Conservation (phyloP, 805 yeast genomes). For the Wickerhamomyces subpelliculosus region DNA sequence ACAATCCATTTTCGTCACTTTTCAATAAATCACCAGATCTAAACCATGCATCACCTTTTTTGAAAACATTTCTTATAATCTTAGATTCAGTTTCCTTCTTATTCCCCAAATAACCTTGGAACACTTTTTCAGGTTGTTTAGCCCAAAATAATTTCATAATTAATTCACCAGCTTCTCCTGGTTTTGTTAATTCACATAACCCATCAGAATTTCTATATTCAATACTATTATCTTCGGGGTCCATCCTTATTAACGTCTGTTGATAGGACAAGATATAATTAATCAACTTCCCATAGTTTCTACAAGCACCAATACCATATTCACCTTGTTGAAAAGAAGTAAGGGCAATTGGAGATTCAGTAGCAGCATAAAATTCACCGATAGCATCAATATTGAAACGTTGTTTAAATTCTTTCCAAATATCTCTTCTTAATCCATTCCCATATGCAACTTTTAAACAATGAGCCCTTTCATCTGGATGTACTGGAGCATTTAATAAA, state of each 20-base stretch:
- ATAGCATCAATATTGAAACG: constrained; percentile 69
- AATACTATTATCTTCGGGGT: constrained; percentile 68
- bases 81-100: constrained; percentile 73
- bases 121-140: constrained; percentile 60
- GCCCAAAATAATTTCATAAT: constrained; percentile 66
- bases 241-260: constrained; percentile 65
- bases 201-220: constrained; percentile 70
- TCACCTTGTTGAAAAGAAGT: constrained; percentile 75
- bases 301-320: constrained; percentile 81
- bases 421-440: constrained; percentile 83
- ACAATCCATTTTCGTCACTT: constrained; percentile 57
- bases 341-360: constrained; percentile 87
- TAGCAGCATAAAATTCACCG: constrained; percentile 91
- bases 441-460: constrained; percentile 70
- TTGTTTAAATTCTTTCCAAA: constrained; percentile 75
- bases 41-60: constrained; percentile 86
- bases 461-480: constrained; percentile 62
- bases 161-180: constrained; percentile 80
- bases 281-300: constrained; percentile 64
- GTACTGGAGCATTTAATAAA: constrained; percentile 55
- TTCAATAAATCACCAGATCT: constrained; percentile 80
- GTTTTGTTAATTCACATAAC: constrained; percentile 43
- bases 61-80: constrained; percentile 64
- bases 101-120: constrained; percentile 87
- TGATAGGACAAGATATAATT: constrained; percentile 42